Evolutionary conservation across 805 yeast genomes (phyloP), one percentile per base, ranked within the genome.

Genomic region (Cyberlindnera meyerae): DNA sequence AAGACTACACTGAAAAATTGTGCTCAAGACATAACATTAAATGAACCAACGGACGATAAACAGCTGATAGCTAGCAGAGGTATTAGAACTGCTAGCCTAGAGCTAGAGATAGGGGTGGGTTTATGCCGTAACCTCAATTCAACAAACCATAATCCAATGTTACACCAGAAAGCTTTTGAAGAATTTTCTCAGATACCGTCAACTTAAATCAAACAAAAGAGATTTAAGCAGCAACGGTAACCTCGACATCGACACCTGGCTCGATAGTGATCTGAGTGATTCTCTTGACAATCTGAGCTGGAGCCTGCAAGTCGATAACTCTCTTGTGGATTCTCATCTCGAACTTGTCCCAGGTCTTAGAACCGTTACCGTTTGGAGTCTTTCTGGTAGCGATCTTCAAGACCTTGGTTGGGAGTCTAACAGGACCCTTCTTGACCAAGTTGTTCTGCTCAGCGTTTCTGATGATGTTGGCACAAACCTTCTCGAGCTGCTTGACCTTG

Each of bases 331-430:
- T 88, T 84, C 97, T 90, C 95, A 93, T 84, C 80, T 93, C 98
- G 73, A 81, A 93, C 62, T 94, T 77, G 70, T 93, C 99, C 97
- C 97, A 93, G 63, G 99, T 93, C 90, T 93, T 93, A 61, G 98
- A 93, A 93, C 99, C 99, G 79, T 93, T 97, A 93, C 99, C 99
- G 73, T 94, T 94, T 66, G 99, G 99, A 67, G 98, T 84, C 89
- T 93, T 93, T 86, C 99, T 88, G 85, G 99, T 93, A 75, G 95
- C 78, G 76, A 93, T 78, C 75, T 84, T 87, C 66, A 93, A 84
- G 61, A 84, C 93, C 84, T 89, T 93, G 74, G 98, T 93, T 78
- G 99, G 99, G 77, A 93, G 74, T 85, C 98, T 89, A 66, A 93
- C 96, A 60, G 98, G 98, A 68, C 99, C 99, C 79, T 88, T 90